These are phyloP conservation scores for Heritiera littoralis DNA, from an alignment of 345 rosid genomes.

Conservation along the genomic window DNA sequence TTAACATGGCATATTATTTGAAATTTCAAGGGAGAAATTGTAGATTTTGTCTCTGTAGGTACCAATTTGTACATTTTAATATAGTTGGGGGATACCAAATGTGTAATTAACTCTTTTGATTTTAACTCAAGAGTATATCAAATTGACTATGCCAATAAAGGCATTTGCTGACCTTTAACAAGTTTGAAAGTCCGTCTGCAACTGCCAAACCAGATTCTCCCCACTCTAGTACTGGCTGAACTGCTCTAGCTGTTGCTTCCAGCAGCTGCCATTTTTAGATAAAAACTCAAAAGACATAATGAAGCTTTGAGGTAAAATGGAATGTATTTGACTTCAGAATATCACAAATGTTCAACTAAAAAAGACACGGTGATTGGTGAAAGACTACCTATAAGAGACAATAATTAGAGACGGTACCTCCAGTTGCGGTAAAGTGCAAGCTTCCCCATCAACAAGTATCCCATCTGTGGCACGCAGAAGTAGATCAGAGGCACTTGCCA, in stretches of 20 bases:
- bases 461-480: constrained; percentile 97
- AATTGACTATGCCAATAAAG: background rate
- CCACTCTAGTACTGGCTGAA: constrained; percentile 74
- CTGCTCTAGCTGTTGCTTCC: constrained; percentile 96
- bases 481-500: constrained; percentile 92
- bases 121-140: background rate
- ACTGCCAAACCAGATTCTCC: constrained; percentile 89
- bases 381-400: background rate
- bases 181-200: constrained; percentile 86
- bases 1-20: background rate
- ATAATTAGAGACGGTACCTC: constrained; percentile 53
- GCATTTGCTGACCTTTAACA: constrained; percentile 65
- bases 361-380: background rate
- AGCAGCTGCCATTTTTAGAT: constrained; percentile 58
- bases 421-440: constrained; percentile 70
- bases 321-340: constrained; percentile 2
- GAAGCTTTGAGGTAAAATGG: background rate
- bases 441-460: constrained; percentile 96
- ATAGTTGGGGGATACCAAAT: background rate
- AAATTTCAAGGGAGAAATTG: background rate
- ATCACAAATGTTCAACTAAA: background rate
- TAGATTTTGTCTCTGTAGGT: too few relatives aligned
- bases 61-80: background rate
- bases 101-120: background rate
- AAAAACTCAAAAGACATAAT: background rate